Conservation (phyloP, 495 filamentous ascomycete species). For the Cryomyces minteri region DNA sequence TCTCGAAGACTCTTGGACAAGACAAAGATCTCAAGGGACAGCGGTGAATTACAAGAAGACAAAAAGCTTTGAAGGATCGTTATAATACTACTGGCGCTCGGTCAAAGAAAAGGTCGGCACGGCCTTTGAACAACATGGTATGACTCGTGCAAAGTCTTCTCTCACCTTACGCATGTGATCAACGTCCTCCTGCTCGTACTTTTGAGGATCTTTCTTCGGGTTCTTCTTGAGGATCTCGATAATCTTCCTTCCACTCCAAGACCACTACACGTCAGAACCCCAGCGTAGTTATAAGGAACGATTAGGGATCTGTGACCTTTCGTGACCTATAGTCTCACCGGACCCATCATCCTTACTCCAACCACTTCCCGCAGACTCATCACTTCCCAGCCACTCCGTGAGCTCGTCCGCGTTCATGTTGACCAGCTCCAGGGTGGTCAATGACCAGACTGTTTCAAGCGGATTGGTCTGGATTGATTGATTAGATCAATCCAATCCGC, state of each 20-base stretch:
- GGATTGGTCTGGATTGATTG: too few species aligned
- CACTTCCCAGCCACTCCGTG: constrained; percentile 38
- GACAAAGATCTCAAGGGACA: too few species aligned
- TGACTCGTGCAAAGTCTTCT: constrained; percentile 38
- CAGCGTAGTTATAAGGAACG: too few species aligned
- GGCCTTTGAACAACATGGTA: constrained; percentile 45
- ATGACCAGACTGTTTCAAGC: too few species aligned
- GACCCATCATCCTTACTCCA: constrained; percentile 37
- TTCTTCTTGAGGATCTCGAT: constrained; percentile 44
- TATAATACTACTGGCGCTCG: constrained; percentile 44
- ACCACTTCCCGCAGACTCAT: constrained; percentile 34
- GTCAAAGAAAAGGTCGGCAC: neutral
- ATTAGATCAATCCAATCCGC: too few species aligned
- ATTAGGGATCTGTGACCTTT: constrained; percentile 32
- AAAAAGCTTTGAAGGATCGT: too few species aligned
- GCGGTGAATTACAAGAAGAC: too few species aligned
- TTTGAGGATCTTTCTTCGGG: constrained; percentile 31
- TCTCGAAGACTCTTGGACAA: constrained; percentile 39
- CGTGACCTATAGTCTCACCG: constrained; percentile 46
- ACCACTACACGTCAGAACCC: too few species aligned
- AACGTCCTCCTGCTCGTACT: constrained; percentile 36
- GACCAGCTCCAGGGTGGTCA: too few species aligned
- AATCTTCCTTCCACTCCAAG: constrained; percentile 44
- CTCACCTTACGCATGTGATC: constrained; percentile 44
- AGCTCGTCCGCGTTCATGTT: constrained; percentile 39